phyloP scores from a whole-genome alignment of 2,329 filamentous ascomycete genomes.

The Bipolaris cookei region DNA sequence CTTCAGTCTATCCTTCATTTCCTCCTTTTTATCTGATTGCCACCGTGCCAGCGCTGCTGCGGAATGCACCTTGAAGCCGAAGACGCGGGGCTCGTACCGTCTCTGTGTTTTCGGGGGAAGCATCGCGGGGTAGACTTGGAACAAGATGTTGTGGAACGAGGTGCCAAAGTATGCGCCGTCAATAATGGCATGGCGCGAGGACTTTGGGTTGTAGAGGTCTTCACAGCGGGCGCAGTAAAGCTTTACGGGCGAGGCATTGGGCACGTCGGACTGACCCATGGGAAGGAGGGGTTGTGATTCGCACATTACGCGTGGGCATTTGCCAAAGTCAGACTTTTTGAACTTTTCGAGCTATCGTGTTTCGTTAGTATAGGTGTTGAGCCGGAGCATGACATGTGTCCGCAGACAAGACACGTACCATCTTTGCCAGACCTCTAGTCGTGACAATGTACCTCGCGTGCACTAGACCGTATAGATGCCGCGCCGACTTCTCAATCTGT shows the following conservation, averaged over 20 bases:
- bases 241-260: conserved; percentile 89
- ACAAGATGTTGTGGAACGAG: conserved; percentile 98
- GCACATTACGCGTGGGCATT: conserved; percentile 96
- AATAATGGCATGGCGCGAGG: conserved; percentile 90
- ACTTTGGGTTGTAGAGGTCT: conserved; percentile 99
- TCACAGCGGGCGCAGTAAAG: conserved; percentile 97
- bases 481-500: conserved; percentile 95
- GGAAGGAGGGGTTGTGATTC: conserved; percentile 90
- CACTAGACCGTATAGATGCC: conserved; percentile 93
- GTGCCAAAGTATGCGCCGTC: conserved; percentile 98
- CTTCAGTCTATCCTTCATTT: conserved; percentile 79
- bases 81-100: conserved; percentile 87
- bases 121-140: conserved; percentile 94
- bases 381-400: background rate
- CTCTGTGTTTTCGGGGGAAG: conserved; percentile 84
- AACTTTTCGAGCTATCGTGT: conserved; percentile 89
- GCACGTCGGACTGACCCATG: conserved; percentile 89
- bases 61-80: conserved; percentile 94
- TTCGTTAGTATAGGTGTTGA: conserved; percentile 17
- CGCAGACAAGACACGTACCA: conserved; percentile 66
- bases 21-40: conserved; percentile 81
- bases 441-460: conserved; percentile 97
- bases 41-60: conserved; percentile 86
- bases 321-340: conserved; percentile 97
- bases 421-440: conserved; percentile 89